phyloP scores from a whole-genome alignment of 306 rosid species.

The Prinsepia uniflora region DNA sequence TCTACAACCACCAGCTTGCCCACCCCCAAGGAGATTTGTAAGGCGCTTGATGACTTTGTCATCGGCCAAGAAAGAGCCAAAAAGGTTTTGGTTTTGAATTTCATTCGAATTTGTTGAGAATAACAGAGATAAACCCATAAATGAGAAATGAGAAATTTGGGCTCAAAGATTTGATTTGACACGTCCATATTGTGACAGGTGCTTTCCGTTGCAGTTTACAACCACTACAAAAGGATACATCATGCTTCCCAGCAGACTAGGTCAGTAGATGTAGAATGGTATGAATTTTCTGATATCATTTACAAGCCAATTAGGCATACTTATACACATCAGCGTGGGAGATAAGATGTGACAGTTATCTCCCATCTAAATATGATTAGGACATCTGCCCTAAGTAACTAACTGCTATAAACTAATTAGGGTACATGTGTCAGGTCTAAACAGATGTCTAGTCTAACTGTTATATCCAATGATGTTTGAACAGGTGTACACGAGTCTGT shows the following conservation, averaged over 20 bases:
- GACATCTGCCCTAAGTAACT: too few species aligned
- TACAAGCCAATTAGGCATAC: too few species aligned
- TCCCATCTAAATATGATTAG: too few species aligned
- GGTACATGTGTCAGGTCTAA: too few species aligned
- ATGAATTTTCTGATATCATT: too few species aligned
- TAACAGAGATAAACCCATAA: neutral
- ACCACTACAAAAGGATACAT: slow-evolving; percentile 59
- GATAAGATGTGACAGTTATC: too few species aligned
- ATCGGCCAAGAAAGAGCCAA: slow-evolving; percentile 61
- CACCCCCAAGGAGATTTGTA: slow-evolving; percentile 54
- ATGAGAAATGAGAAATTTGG: neutral
- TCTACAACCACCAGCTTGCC: slow-evolving; percentile 28
- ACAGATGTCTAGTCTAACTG: too few species aligned
- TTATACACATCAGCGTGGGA: too few species aligned
- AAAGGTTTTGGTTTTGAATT: slow-evolving; percentile 34
- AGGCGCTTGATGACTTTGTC: slow-evolving; percentile 44
- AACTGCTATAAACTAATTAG: too few species aligned
- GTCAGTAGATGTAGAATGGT: too few species aligned
- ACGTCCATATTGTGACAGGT: slow-evolving; percentile 34
- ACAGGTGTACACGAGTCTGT: too few species aligned
- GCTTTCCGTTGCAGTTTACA: slow-evolving; percentile 77
- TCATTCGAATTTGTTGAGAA: neutral
- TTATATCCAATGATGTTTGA: too few species aligned
- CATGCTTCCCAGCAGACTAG: slow-evolving; percentile 33
- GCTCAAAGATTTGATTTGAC: neutral